Evolutionary conservation across 192 early-diverging fungal genomes (phyloP), one percentile per base, ranked within the genome.

Genomic region (Coemansia asiatica): DNA sequence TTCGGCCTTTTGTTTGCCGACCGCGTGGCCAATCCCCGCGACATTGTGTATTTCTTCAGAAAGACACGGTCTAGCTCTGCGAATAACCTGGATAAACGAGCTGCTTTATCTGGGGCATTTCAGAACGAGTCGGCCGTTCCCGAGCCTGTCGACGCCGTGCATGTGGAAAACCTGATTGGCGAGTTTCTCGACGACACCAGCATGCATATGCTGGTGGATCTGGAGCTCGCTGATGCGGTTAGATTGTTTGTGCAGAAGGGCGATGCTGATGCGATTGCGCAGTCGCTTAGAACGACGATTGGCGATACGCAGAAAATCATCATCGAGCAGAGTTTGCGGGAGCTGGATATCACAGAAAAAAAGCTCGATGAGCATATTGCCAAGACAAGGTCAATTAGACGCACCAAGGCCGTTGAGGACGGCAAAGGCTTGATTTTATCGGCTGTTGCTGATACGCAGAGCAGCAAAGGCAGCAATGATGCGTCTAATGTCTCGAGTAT

Each of bases 1-100:
- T 97, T 97, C 75, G 94, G 95, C 0, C 86, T 90, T 29, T 63
- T 80, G 28, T 95, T 94, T 82, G 86, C 89, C 3, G 86, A 91
- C 25, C 67, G 81, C 19, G 92, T 97, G 5, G 95, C 95, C 22
- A 97, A 97, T 68, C 89, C 92, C 2, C 88, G 88, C 57, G 94
- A 97, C 36, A 88, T 97, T 61, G 74, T 97, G 8, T 84, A 87
- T 55, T 95, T 94, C 74, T 89, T 87, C 68, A 83, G 94, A 26
- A 89, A 83, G 56, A 69, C 83, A 12, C 60, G 75, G 5, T 21
- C 23, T 22, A 7, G n/a, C 21, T 19, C 71, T 1, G 15, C 33
- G 12, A 57, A 18, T 22, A 61, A 40, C 50, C 44, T 35, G 35
- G 63, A 56, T 23, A 29, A 54, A n/a, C 57, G 28, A 33, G 27